Conservation (phyloP, 106 monocot genomes). For the Alisma plantagoaquatica region DNA sequence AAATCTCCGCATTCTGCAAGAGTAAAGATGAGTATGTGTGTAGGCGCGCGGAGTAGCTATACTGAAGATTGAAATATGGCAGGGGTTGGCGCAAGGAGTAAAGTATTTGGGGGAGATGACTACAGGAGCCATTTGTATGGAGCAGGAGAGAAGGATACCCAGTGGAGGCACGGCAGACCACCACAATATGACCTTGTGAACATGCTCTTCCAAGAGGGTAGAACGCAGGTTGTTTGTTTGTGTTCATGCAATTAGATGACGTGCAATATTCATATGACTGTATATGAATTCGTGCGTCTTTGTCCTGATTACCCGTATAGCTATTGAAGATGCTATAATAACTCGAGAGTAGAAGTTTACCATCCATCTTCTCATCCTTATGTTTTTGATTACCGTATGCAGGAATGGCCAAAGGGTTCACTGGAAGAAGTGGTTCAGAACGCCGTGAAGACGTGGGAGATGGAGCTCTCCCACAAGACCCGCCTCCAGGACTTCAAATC, state of each 20-base stretch:
- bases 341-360: too few relatives aligned
- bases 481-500: constrained; percentile 59
- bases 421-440: constrained; percentile 70
- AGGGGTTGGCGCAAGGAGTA: too few relatives aligned
- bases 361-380: too few relatives aligned
- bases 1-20: too few relatives aligned
- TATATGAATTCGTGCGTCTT: too few relatives aligned
- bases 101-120: constrained; percentile 18
- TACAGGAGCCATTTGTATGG: constrained; percentile 31
- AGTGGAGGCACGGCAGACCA: constrained; percentile 38
- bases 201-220: constrained; percentile 40
- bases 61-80: too few relatives aligned
- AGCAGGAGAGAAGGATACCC: constrained; percentile 38
- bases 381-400: too few relatives aligned
- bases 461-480: constrained; percentile 77
- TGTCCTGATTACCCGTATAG: too few relatives aligned
- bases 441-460: constrained; percentile 77
- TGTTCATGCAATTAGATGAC: background rate
- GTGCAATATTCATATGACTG: too few relatives aligned
- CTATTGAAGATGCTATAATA: too few relatives aligned
- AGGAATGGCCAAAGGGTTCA: constrained; percentile 63
- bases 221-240: constrained; percentile 11
- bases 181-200: constrained; percentile 47
- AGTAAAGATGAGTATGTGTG: too few relatives aligned
- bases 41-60: too few relatives aligned